These are phyloP conservation scores for Stropharia rugosoannulata DNA, from an alignment of 768 basidiomycete species.

Conservation along the genomic window DNA sequence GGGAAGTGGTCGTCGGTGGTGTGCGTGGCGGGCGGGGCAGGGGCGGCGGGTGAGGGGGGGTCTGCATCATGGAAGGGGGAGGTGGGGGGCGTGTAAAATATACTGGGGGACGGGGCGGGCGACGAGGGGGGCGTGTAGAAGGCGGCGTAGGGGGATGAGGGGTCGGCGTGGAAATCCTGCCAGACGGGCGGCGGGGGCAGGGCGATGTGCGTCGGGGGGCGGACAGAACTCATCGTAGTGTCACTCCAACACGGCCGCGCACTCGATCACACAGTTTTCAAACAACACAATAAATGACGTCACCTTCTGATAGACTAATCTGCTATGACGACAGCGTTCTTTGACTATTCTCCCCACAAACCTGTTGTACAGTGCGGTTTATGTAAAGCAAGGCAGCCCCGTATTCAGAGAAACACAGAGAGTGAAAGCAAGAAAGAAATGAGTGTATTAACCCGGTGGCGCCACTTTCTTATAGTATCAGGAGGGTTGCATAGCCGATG, in stretches of 20 bases:
- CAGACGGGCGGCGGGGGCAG: conserved; percentile 37
- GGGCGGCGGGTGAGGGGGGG: conserved; percentile 20
- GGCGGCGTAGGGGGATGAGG: conserved; percentile 32
- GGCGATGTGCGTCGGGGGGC: conserved; percentile 29
- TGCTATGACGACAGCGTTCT: conserved; percentile 27
- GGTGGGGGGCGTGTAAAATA: conserved; percentile 36
- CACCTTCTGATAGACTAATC: conserved; percentile 19
- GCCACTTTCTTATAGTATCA: too few relatives aligned
- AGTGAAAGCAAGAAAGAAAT: too few relatives aligned
- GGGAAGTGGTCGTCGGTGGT: conserved; percentile 22
- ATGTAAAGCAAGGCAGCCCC: too few relatives aligned
- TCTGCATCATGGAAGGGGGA: conserved; percentile 31
- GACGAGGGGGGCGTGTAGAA: conserved; percentile 45
- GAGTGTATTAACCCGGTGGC: too few relatives aligned
- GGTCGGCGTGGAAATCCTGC: conserved; percentile 34
- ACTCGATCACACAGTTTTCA: conserved; percentile 17
- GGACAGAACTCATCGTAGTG: conserved; percentile 14
- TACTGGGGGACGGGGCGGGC: conserved; percentile 27
- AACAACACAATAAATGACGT: conserved; percentile 34
- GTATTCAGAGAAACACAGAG: too few relatives aligned
- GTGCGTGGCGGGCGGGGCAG: conserved; percentile 16
- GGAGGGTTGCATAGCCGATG: too few relatives aligned
- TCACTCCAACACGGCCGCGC: conserved; percentile 6
- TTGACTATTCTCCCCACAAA: too few relatives aligned
- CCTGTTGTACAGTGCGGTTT: too few relatives aligned